These are phyloP conservation scores for Alternaria burnsii DNA, from an alignment of 2,329 filamentous ascomycete genomes.

Conservation along the genomic window DNA sequence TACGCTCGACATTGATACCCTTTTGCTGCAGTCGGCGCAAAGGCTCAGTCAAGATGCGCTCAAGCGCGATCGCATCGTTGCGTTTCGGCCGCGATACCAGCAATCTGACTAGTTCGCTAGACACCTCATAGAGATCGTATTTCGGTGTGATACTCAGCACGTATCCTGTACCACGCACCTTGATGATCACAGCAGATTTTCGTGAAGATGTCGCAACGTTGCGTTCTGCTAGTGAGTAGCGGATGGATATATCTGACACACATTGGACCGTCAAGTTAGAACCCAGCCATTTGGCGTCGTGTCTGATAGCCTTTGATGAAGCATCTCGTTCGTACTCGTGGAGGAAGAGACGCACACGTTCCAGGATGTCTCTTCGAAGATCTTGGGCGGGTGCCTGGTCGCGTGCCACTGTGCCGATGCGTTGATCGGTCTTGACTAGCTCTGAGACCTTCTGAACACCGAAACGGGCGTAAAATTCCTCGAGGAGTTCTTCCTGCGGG, in stretches of 20 bases:
- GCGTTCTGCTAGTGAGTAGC: conserved; percentile 76
- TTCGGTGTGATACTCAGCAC: conserved; percentile 79
- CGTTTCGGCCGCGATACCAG: conserved; percentile 84
- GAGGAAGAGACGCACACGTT: conserved; percentile 88
- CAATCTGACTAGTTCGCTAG: conserved; percentile 82
- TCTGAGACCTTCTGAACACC: conserved; percentile 79
- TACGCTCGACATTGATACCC: conserved; percentile 96
- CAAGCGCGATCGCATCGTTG: conserved; percentile 87
- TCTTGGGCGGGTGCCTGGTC: conserved; percentile 74
- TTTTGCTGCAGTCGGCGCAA: conserved; percentile 82
- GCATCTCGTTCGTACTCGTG: conserved; percentile 78
- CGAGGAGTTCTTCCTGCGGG: conserved; percentile 86
- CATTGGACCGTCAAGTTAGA: conserved; percentile 80
- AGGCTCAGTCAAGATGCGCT: conserved; percentile 87
- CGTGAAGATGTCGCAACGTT: conserved; percentile 57
- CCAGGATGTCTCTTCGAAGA: conserved; percentile 82
- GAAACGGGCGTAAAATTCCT: conserved; percentile 83
- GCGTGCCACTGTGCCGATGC: conserved; percentile 70
- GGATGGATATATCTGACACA: conserved; percentile 80
- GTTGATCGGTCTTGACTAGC: conserved; percentile 79
- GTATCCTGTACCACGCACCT: conserved; percentile 72
- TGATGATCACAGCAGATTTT: conserved; percentile 74
- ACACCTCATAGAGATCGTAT: conserved; percentile 90
- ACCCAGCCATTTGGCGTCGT: conserved; percentile 90
- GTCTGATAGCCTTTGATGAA: conserved; percentile 70